Percentiles rank a stretch among this genome's conserved stretches.
Conservation (phyloP, 148 eudicot genomes). For the Fagopyrum tataricum region DNA sequence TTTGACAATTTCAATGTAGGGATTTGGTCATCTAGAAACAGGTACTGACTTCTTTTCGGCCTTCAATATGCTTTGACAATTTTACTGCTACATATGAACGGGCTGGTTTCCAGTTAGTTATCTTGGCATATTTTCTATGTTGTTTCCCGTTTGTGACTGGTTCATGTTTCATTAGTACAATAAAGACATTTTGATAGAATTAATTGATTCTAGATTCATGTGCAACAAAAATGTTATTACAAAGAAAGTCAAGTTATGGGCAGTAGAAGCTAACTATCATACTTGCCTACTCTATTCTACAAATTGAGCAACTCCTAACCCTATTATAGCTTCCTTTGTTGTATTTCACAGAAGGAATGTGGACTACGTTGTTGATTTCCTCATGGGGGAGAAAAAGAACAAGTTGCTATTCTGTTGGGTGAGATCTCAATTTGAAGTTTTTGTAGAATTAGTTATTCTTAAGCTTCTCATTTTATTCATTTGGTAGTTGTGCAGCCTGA, state of each 20-base stretch:
- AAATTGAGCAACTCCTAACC: constrained; percentile 7
- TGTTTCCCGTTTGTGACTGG: background rate
- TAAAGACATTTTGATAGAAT: background rate
- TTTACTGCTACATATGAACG: too few relatives aligned
- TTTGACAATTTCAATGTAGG: constrained; percentile 81
- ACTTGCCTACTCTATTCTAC: constrained; percentile 1
- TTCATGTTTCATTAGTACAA: background rate
- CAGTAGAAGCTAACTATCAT: background rate
- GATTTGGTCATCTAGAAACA: constrained; percentile 89
- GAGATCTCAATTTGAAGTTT: constrained; percentile 12
- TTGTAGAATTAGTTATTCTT: background rate
- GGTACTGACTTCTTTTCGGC: constrained; percentile 27
- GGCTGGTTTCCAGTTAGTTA: too few relatives aligned
- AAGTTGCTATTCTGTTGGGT: constrained; percentile 86
- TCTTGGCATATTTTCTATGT: background rate
- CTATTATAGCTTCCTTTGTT: constrained; percentile 14
- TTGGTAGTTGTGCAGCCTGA: background rate
- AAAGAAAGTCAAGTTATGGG: background rate
- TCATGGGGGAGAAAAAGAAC: constrained; percentile 64
- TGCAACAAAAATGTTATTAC: background rate
- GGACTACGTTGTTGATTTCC: constrained; percentile 61
- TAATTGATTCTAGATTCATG: background rate
- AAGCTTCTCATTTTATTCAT: background rate
- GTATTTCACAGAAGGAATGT: constrained; percentile 48
- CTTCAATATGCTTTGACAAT: too few relatives aligned